phyloP scores from a whole-genome alignment of 2,329 filamentous ascomycete species.

The Monosporascus ibericus region DNA sequence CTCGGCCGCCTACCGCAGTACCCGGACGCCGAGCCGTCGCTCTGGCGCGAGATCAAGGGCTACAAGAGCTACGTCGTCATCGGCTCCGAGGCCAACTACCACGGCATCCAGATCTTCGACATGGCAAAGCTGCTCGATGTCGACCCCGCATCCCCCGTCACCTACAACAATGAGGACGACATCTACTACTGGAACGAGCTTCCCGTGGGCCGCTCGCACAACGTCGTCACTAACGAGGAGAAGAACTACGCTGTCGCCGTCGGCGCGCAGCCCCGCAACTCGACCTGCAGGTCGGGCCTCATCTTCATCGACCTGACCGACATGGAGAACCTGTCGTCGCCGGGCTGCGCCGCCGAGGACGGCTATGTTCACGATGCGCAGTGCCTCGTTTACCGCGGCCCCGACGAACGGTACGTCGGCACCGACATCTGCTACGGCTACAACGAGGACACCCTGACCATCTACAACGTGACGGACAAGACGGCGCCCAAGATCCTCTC shows the following conservation, averaged over 20 bases:
- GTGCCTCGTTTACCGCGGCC: conserved; percentile 49
- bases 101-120: conserved; percentile 59
- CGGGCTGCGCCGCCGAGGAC: conserved; percentile 48
- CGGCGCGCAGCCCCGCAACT: conserved; percentile 31
- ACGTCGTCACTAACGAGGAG: conserved; percentile 41
- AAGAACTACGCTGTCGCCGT: conserved; percentile 40
- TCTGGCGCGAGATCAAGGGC: conserved; percentile 47
- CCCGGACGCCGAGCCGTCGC: conserved; percentile 34
- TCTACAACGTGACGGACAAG: conserved; percentile 46
- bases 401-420: conserved; percentile 37
- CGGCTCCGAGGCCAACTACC: conserved; percentile 36
- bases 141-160: conserved; percentile 34
- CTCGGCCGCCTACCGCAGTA: conserved; percentile 47
- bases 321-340: conserved; percentile 43
- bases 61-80: conserved; percentile 32
- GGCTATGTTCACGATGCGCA: conserved; percentile 58
- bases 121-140: conserved; percentile 50
- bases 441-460: conserved; percentile 45
- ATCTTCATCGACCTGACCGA: conserved; percentile 54
- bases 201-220: conserved; percentile 38
- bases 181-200: conserved; percentile 34
- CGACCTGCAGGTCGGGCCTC: conserved; percentile 44
- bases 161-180: conserved; percentile 37
- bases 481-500: conserved; percentile 36
- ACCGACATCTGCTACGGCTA: conserved; percentile 50